These are phyloP conservation scores for Nigrospora oryzae DNA, from an alignment of 2,329 filamentous ascomycete species.

Conservation along the genomic window DNA sequence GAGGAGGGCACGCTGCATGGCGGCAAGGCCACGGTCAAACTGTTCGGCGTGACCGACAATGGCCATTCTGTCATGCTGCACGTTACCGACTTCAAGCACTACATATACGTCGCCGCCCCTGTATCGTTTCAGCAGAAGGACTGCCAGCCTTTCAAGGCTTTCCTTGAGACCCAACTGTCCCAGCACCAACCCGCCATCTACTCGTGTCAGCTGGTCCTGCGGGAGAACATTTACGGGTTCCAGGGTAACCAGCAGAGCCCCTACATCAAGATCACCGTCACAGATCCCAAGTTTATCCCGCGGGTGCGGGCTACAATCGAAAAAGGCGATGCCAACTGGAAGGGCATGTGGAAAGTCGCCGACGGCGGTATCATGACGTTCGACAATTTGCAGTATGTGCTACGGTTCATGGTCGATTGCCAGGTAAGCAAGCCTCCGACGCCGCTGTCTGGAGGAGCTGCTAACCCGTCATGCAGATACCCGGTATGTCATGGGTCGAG, in stretches of 20 bases:
- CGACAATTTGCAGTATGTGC: conserved; percentile 89
- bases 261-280: conserved; percentile 89
- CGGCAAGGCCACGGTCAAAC: conserved; percentile 70
- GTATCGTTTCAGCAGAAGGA: conserved; percentile 72
- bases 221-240: conserved; percentile 89
- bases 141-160: conserved; percentile 69
- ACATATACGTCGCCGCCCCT: conserved; percentile 87
- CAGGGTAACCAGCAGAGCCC: conserved; percentile 88
- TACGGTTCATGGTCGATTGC: conserved; percentile 97
- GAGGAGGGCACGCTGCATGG: conserved; percentile 81
- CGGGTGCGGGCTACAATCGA: conserved; percentile 71
- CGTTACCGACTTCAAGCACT: conserved; percentile 92
- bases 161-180: conserved; percentile 71
- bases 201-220: conserved; percentile 71
- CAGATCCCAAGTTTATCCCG: conserved; percentile 76
- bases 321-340: conserved; percentile 74
- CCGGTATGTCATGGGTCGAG: conserved; percentile 97
- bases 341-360: conserved; percentile 71
- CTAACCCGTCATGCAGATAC: conserved; percentile 45
- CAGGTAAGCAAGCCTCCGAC: conserved; percentile 43
- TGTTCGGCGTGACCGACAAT: conserved; percentile 79
- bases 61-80: conserved; percentile 93
- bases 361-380: conserved; percentile 76
- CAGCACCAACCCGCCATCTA: conserved; percentile 67
- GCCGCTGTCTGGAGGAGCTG: conserved; percentile 1